Base-by-base conservation (phyloP, 345 rosid species). In the Corymbia maculata region DNA sequence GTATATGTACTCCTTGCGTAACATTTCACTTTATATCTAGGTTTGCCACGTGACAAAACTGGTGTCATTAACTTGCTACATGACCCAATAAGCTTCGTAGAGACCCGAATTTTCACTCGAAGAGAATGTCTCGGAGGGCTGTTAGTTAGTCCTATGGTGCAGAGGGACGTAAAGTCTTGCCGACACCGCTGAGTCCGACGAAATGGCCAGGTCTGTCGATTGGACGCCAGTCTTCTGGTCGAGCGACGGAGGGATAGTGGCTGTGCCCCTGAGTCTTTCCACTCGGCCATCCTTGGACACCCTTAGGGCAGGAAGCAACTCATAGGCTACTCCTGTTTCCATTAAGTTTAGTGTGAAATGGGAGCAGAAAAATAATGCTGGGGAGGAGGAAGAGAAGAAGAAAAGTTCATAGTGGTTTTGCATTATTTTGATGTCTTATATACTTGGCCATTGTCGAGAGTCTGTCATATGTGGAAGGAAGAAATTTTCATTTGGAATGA, bases 141-240 rank as follows among this genome's bases (percentile, higher is more conserved):
- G 17, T 8, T 4, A 52, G 17, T 8, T 4, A 52, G 12, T 57
- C 64, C 64, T 1, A 28, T 22, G 64, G 28, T 9, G 64, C 28
- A 57, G 42, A 36, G 95, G 95, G 52, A 90, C 9, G 87, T 87
- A 94, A 61, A 94, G 59, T 24, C 94, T 85, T 14, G 86, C 93
- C 4, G 88, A 87, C 9, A 92, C 87, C 7, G 75, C 88, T 6
- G 87, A 57, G 13, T 84, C 91, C 9, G 91, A 57, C 4, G 64
- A 86, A 53, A 89, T 47, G 4, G 61, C 45, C 11, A 90, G 90
- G 52, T 91, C 93, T 66, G 91, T 93, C 84, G 94, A 91, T 28
- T 32, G 47, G 64, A 93, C 95, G 15, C 88, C 88, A 36, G 84
- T 79, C 7, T 66, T 9, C 28, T 92, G 49, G 61, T 89, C 88